Base-by-base conservation (phyloP, 164 flowering plant species). In the Nelumbo lutea region DNA sequence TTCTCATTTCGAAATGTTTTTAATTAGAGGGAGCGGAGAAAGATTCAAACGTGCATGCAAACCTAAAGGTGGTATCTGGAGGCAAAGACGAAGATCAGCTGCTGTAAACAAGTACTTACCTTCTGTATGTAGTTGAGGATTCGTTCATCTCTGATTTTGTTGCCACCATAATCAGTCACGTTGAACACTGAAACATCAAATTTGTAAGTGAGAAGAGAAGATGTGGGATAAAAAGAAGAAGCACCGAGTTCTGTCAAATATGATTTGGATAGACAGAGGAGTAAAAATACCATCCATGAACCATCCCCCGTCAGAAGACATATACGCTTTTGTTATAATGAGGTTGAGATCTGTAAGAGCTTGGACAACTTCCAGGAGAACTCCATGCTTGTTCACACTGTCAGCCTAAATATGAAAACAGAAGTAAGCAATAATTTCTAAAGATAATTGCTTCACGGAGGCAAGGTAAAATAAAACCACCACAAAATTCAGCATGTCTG, bases 291-390 rank as follows among this genome's bases (percentile, higher is more conserved):
- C 97, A 82, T 94, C 97, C 98, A 94, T 94, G 81, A 91, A 91
- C 97, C 97, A 91, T 55, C 84, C 93, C 1, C 93, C 96, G 74
- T 94, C 98, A 60, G 93, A 91, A 27, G 95, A 91, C 58, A 94
- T 90, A 68, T 94, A 85, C 1, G 96, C 97, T 75, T 90, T 94
- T 3, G 67, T 85, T 14, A 94, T 85, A 27, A 80, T 69, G 67
- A 94, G 95, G 70, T 91, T 81, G 77, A 94, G 60, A 77, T 94
- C 96, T 6, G 87, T 82, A 14, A 94, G 91, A 66, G 86, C 87
- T 82, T 94, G 98, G 65, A 94, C 85, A 43, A 91, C 95, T 71
- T 90, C 82, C 9, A 94, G 80, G 27, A 94, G 87, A 68, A 84
- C 85, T 52, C 98, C 98, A 78, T 83, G 90, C 55, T 84, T 86